phyloP scores from a whole-genome alignment of 768 basidiomycete genomes.

The Suillus decipiens region DNA sequence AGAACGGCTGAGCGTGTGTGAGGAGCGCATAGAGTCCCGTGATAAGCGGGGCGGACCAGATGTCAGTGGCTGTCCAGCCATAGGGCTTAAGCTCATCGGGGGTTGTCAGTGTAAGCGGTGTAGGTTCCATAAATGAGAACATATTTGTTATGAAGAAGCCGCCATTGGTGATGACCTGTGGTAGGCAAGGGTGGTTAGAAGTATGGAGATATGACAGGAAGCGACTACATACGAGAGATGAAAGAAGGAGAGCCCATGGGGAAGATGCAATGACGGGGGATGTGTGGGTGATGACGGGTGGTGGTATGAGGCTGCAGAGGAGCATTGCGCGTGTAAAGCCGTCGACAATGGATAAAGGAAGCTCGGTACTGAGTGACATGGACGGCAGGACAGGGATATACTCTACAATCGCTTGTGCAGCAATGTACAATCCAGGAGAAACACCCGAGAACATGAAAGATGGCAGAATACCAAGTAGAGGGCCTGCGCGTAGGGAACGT shows the following conservation, averaged over 20 bases:
- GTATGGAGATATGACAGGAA: neutral
- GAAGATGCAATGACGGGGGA: slow-evolving; percentile 56
- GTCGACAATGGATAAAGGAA: slow-evolving; percentile 75
- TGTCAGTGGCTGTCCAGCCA: slow-evolving; percentile 84
- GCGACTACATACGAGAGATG: slow-evolving; percentile 59
- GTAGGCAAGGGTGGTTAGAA: neutral
- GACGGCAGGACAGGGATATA: slow-evolving; percentile 57
- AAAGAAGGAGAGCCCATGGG: slow-evolving; percentile 75
- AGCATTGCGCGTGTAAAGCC: slow-evolving; percentile 79
- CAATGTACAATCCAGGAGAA: slow-evolving; percentile 61
- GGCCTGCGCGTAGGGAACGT: slow-evolving; percentile 40
- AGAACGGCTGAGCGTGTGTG: slow-evolving; percentile 87
- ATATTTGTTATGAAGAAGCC: slow-evolving; percentile 81
- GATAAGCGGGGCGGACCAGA: slow-evolving; percentile 82
- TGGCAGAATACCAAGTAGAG: slow-evolving; percentile 63
- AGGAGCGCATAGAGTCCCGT: slow-evolving; percentile 80
- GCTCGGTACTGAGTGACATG: slow-evolving; percentile 57
- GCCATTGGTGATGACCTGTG: slow-evolving; percentile 69
- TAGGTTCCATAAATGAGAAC: slow-evolving; percentile 75
- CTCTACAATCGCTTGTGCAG: slow-evolving; percentile 62
- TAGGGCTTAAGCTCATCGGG: slow-evolving; percentile 79
- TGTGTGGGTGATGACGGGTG: slow-evolving; percentile 57
- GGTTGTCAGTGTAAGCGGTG: slow-evolving; percentile 64
- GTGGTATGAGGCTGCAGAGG: slow-evolving; percentile 76
- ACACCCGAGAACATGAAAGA: slow-evolving; percentile 82